These are phyloP conservation scores for Begonia peltatifolia DNA, from an alignment of 306 rosid genomes.

Conservation along the genomic window DNA sequence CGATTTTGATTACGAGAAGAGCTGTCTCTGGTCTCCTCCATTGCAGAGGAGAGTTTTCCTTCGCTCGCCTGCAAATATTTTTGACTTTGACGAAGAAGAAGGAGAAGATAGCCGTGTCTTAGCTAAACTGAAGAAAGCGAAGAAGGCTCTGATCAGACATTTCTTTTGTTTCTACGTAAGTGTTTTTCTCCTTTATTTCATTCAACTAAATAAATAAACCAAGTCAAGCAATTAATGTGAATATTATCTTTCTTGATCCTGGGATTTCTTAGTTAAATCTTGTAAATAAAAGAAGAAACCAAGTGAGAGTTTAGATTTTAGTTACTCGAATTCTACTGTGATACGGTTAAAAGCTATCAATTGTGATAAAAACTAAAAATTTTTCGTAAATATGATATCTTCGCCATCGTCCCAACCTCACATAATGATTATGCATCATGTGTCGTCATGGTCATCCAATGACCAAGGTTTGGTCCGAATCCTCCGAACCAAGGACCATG, in stretches of 20 bases:
- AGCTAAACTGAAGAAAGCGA: conserved; percentile 20
- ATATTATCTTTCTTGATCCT: not conserved
- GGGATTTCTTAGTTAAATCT: not conserved
- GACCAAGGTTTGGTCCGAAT: too few species aligned
- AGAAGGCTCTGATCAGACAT: conserved; percentile 21
- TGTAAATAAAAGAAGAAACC: too few species aligned
- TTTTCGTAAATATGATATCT: too few species aligned
- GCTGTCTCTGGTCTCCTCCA: conserved; percentile 61
- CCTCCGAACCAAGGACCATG: too few species aligned
- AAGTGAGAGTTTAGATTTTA: too few species aligned
- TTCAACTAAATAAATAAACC: not conserved
- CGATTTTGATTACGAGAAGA: conserved; percentile 36
- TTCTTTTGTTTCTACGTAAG: conserved; percentile 25
- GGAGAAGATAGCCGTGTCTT: conserved; percentile 7
- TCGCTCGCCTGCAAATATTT: conserved; percentile 22
- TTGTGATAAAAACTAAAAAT: too few species aligned
- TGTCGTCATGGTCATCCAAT: too few species aligned
- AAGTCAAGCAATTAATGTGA: not conserved
- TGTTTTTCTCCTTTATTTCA: not conserved
- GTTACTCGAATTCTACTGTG: too few species aligned
- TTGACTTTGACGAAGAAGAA: conserved; percentile 1
- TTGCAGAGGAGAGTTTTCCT: conserved; percentile 20
- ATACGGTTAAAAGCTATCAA: too few species aligned
- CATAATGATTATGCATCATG: not conserved
- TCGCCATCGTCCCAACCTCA: too few species aligned